Percentiles rank a stretch among this genome's conserved stretches.
Evolutionary conservation across 2,329 filamentous ascomycete species (phyloP).

Genomic region (Fusarium sororula): DNA sequence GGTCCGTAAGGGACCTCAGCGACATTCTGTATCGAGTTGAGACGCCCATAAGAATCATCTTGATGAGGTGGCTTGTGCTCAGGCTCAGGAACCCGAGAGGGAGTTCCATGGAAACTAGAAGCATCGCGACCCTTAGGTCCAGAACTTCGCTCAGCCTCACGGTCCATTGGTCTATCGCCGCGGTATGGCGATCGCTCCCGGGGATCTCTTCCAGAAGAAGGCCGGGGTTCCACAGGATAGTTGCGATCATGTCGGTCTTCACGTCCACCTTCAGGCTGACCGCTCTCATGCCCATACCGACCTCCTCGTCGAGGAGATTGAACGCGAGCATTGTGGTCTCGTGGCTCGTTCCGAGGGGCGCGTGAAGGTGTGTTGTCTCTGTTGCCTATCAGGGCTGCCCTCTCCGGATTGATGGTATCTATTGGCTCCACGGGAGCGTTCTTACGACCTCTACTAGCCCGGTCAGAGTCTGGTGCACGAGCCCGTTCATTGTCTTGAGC

Average conservation of each 20-base stretch:
- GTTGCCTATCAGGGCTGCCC: conserved; percentile 57
- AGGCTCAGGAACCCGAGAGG: conserved; percentile 52
- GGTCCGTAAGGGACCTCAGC: conserved; percentile 65
- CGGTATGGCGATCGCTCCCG: conserved; percentile 49
- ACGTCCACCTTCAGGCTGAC: conserved; percentile 48
- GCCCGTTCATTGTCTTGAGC: conserved; percentile 47
- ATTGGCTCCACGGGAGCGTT: conserved; percentile 42
- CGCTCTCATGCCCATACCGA: conserved; percentile 45
- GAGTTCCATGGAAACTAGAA: conserved; percentile 49
- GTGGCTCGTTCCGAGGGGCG: conserved; percentile 54
- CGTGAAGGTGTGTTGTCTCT: conserved; percentile 49
- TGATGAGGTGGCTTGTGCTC: conserved; percentile 63
- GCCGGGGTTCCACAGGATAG: conserved; percentile 48
- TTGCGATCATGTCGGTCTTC: conserved; percentile 60
- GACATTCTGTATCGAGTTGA: conserved; percentile 62
- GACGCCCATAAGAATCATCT: conserved; percentile 70
- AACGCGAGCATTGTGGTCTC: conserved; percentile 52
- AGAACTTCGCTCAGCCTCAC: conserved; percentile 46
- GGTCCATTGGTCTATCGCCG: conserved; percentile 52
- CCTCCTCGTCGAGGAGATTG: conserved; percentile 60
- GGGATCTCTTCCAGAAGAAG: conserved; percentile 41
- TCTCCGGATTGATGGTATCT: conserved; percentile 58
- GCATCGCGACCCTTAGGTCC: conserved; percentile 54
- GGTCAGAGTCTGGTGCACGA: conserved; percentile 45
- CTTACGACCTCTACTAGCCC: conserved; percentile 42